Evolutionary conservation across 495 filamentous ascomycete genomes (phyloP).

Genomic region (Massariosphaeria phaeospora): DNA sequence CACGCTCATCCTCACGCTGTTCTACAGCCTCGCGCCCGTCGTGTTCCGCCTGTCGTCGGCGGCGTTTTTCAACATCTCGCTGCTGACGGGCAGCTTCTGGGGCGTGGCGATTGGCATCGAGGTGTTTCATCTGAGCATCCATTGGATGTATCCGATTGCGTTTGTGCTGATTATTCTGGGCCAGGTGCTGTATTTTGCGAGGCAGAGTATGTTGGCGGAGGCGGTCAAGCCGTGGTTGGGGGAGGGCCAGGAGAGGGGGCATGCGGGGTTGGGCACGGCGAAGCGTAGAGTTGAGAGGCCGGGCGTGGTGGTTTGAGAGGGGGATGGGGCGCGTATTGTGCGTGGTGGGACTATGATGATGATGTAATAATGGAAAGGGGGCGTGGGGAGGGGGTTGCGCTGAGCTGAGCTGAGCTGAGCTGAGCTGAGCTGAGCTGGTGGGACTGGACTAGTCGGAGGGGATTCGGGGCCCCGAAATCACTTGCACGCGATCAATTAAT

Average conservation of each 20-base stretch:
- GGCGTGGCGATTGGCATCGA: constrained; percentile 82
- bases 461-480: too few relatives aligned
- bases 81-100: constrained; percentile 97
- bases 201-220: constrained; percentile 74
- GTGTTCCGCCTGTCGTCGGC: constrained; percentile 82
- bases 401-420: too few relatives aligned
- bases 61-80: constrained; percentile 92
- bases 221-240: constrained; percentile 93
- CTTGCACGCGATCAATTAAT: too few relatives aligned
- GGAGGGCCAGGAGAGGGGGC: constrained; percentile 71
- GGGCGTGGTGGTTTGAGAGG: constrained; percentile 20
- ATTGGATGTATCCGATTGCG: constrained; percentile 91
- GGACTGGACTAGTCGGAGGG: too few relatives aligned
- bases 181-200: constrained; percentile 75
- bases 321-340: too few relatives aligned
- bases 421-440: too few relatives aligned
- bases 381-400: too few relatives aligned
- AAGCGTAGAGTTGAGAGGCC: constrained; percentile 64
- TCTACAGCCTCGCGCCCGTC: constrained; percentile 83
- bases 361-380: too few relatives aligned
- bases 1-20: constrained; percentile 68
- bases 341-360: too few relatives aligned
- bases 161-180: constrained; percentile 88
- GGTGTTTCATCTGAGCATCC: constrained; percentile 74
- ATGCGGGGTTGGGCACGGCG: constrained; percentile 81